Base-by-base conservation (phyloP, 2,329 filamentous ascomycete species). In the Capronia coronata region DNA sequence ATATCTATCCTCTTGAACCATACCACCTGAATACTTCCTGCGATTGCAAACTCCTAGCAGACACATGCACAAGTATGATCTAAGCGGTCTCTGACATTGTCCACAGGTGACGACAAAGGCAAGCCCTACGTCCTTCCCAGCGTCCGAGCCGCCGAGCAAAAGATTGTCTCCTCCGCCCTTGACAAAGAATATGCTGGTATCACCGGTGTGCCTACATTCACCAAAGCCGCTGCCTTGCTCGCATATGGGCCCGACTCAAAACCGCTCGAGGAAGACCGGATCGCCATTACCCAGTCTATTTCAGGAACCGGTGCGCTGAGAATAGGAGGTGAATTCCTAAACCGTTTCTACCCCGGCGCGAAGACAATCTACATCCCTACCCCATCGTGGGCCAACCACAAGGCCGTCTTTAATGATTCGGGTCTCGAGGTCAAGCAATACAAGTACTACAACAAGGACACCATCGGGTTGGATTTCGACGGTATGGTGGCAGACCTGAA, bases 381-480 rank as follows among this genome's bases (percentile, higher is more conserved):
- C 49, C 93, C 93, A 45, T 94, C 88, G 63, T 98, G 93, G 93
- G 93, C 91, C 64, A 97, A 98, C 80, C 93, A 98, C 78, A 87
- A 82, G 68, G 90, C 91, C 58, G 87, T 98, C 70, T 97, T 98
- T 82, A 84, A 80, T 73, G 90, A 97, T 72, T 86, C 87, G 25
- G 88, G 90, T 50, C 80, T 98, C 59, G 79, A 87, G 72, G 89
- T 97, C 56, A 83, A 90, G 74, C 88, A 90, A 75, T 98, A 98
- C 80, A 80, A 87, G 64, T 98, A 98, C 83, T 98, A 97, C 78
- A 87, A 97, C 82, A 94, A 94, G 79, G 84, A 95, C 68, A 97
- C 91, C 66, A 97, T 96, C 67, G 90, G 90, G 49, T 84, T 98
- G 59, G 93, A 98, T 78, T 97, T 96, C 65, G 87, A 94, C 61